phyloP scores from a whole-genome alignment of 495 filamentous ascomycete species.

The Amphirosellinia nigrospora region DNA sequence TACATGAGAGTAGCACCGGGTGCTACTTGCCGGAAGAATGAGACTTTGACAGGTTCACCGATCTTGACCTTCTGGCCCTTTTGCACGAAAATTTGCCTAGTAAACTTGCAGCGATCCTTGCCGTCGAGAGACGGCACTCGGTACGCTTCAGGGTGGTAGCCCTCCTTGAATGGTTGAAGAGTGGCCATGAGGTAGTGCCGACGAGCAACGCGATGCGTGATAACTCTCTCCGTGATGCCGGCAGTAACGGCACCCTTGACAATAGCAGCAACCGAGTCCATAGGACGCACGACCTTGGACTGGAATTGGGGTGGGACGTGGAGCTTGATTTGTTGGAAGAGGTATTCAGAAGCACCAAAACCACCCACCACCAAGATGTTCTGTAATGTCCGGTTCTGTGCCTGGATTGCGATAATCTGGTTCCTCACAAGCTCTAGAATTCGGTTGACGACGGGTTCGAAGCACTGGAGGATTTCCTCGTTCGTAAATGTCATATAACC shows the following conservation, averaged over 20 bases:
- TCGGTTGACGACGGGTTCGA: constrained; percentile 74
- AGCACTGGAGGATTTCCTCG: constrained; percentile 79
- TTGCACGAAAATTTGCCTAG: constrained; percentile 96
- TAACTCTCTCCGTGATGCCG: constrained; percentile 94
- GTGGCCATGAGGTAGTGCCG: constrained; percentile 99
- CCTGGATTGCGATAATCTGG: constrained; percentile 80
- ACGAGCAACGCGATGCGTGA: constrained; percentile 97
- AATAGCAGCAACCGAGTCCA: constrained; percentile 79
- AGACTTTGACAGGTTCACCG: constrained; percentile 97
- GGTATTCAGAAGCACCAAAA: constrained; percentile 77
- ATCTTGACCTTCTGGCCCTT: constrained; percentile 99
- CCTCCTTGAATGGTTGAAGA: constrained; percentile 97
- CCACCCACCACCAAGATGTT: constrained; percentile 78
- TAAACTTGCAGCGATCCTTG: constrained; percentile 98
- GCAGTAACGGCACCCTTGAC: constrained; percentile 81
- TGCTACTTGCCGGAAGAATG: constrained; percentile 97
- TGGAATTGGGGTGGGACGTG: constrained; percentile 82
- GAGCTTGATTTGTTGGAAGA: constrained; percentile 83
- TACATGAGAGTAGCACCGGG: constrained; percentile 99
- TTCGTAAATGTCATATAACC: constrained; percentile 85
- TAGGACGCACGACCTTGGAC: constrained; percentile 76
- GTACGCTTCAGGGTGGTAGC: constrained; percentile 97
- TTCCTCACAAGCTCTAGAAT: constrained; percentile 76
- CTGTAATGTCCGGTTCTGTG: constrained; percentile 72
- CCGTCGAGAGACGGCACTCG: constrained; percentile 95